phyloP scores from a whole-genome alignment of 495 filamentous ascomycete species.

The Glarea lozoyensis region DNA sequence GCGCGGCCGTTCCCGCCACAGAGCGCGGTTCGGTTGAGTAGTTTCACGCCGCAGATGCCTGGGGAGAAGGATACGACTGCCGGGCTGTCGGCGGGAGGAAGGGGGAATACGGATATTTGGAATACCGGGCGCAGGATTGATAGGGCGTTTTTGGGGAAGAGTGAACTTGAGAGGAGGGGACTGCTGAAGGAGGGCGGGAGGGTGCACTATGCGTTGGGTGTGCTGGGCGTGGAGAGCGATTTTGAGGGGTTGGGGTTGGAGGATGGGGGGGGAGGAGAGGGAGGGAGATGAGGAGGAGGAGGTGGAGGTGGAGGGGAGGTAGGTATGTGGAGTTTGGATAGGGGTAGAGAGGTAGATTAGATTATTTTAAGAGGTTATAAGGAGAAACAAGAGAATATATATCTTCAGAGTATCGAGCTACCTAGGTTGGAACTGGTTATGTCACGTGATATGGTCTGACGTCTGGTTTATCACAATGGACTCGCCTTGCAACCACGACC shows the following conservation, averaged over 20 bases:
- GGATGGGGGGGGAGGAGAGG: constrained; percentile 7
- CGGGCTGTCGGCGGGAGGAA: constrained; percentile 11
- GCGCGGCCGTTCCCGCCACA: constrained; percentile 8
- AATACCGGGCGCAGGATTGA: constrained; percentile 23
- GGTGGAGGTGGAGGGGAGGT: too few relatives aligned
- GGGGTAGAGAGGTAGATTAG: too few relatives aligned
- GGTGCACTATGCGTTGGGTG: constrained; percentile 42
- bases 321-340: too few relatives aligned
- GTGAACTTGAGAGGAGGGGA: constrained; percentile 8
- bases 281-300: too few relatives aligned
- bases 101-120: constrained; percentile 27
- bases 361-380: too few relatives aligned
- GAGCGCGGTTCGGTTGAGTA: constrained; percentile 1
- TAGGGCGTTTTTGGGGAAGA: constrained; percentile 23
- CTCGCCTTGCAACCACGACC: constrained; percentile 1
- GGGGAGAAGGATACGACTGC: too few relatives aligned
- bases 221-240: constrained; percentile 42
- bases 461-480: too few relatives aligned
- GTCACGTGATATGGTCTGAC: too few relatives aligned
- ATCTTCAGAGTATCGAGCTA: too few relatives aligned
- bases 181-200: constrained; percentile 38
- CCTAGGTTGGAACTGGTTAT: too few relatives aligned
- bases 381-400: too few relatives aligned
- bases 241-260: constrained; percentile 37
- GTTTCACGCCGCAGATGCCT: too few relatives aligned